These are phyloP conservation scores for Chalaropsis thielavioides DNA, from an alignment of 2,329 filamentous ascomycete species.

Conservation along the genomic window DNA sequence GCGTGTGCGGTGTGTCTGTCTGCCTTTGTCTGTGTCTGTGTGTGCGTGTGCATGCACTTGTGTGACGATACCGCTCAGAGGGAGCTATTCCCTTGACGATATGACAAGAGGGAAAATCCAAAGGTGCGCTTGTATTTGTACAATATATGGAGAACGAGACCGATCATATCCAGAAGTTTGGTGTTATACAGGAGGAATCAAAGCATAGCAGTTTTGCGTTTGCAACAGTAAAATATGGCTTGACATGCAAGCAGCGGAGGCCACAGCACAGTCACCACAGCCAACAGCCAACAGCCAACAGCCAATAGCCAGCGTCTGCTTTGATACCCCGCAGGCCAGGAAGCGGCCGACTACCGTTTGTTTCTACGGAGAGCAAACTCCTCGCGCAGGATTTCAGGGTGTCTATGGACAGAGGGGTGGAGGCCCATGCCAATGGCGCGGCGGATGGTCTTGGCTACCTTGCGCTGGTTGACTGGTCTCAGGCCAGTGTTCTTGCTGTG, in stretches of 20 bases:
- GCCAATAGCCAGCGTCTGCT: no score
- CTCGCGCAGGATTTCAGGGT: slow-evolving; percentile 61
- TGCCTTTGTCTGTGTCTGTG: not conserved
- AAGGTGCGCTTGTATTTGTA: slow-evolving; percentile 25
- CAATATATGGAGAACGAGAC: slow-evolving; percentile 12
- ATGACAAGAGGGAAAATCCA: slow-evolving; percentile 7
- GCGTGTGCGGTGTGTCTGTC: not conserved
- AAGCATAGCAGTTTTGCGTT: not conserved
- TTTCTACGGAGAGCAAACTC: slow-evolving; percentile 21
- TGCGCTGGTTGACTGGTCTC: slow-evolving; percentile 78
- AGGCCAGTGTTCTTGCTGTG: slow-evolving; percentile 63
- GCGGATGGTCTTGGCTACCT: slow-evolving; percentile 82
- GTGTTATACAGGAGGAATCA: not conserved
- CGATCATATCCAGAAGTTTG: slow-evolving; percentile 11
- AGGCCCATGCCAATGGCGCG: slow-evolving; percentile 78
- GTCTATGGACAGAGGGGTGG: slow-evolving; percentile 78
- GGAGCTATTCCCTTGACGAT: slow-evolving; percentile 12
- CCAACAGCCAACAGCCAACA: no score
- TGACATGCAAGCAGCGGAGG: no score
- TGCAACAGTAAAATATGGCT: no score
- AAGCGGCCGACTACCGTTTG: slow-evolving; percentile 2
- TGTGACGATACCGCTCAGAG: not conserved
- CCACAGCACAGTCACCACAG: no score
- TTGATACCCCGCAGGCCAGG: no score
- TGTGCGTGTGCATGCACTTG: not conserved